A percentile compares a stretch with the other conserved stretches of the same genome.
These are phyloP conservation scores for Candida lessepsii DNA, from an alignment of 805 yeast genomes.

Conservation along the genomic window DNA sequence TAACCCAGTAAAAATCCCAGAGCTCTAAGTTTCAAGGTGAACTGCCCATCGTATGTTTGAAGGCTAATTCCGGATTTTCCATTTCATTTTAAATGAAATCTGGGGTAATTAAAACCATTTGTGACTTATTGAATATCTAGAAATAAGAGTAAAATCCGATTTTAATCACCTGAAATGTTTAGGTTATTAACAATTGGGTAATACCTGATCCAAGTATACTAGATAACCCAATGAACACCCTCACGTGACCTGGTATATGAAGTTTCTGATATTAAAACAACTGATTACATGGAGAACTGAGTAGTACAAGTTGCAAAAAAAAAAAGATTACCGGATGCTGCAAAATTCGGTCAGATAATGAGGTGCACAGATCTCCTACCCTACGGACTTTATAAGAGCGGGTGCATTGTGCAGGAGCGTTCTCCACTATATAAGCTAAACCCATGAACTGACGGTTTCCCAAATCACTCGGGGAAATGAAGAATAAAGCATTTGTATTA, in stretches of 20 bases:
- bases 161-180: no score
- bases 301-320: no score
- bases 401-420: background rate
- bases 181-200: constrained; percentile 57
- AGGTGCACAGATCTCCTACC: background rate
- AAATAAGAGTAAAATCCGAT: no score
- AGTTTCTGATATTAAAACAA: no score
- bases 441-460: background rate
- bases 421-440: constrained; percentile 3
- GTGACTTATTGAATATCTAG: no score
- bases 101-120: constrained; percentile 40
- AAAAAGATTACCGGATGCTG: background rate
- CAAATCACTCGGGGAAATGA: constrained; percentile 3
- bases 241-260: no score
- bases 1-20: no score
- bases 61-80: constrained; percentile 54
- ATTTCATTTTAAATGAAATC: constrained; percentile 30
- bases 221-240: constrained; percentile 59
- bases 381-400: background rate
- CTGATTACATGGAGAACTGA: no score
- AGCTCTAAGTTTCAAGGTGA: constrained; percentile 89
- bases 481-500: constrained; percentile 18
- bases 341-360: no score
- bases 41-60: constrained; percentile 79
- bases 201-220: constrained; percentile 91